Evolutionary conservation across 2,329 filamentous ascomycete genomes (phyloP), one percentile per base, ranked within the genome.

Genomic region (Parastagonospora nodorum): DNA sequence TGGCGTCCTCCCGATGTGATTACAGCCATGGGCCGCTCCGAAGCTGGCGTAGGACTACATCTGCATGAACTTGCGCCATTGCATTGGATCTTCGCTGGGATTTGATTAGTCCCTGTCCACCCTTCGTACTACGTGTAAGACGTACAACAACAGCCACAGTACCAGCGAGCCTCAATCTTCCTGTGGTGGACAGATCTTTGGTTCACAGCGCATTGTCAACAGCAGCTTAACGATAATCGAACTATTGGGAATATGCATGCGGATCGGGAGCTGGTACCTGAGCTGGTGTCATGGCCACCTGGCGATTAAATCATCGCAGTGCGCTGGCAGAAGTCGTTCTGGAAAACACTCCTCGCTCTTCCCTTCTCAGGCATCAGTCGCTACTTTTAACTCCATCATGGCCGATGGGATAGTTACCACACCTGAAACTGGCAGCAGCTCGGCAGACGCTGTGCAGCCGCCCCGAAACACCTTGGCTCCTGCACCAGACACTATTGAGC

Each of bases 201-300:
- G 37, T 15, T 19, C 28, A 16, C 14, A 16, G 14, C 29, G 45
- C 43, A 36, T 41, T 47, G n/a, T 41, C 45, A 33, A 33, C 29
- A 29, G n/a, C 30, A 27, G 35, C 16, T 29, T 33, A 31, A 41
- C 45, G 37, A 41, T 27, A 41, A 47, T 30, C n/a, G 9, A 10
- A 41, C 45, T 41, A 41, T 41, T 41, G 45, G 27, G n/a, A 33
- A 15, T 9, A 47, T 41, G 45, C 45, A 47, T 47, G 30, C 30
- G 16, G 45, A 35, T 41, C 45, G 45, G 45, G 37, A 33, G 15
- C 28, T 32, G 30, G 36, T 47, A 47, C 30, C 37, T 47, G 36
- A 33, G 37, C 24, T 47, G 36, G 30, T 33, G 19, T 19, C n/a
- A 19, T 27, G 28, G 14, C 32, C n/a, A 35, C n/a, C 36, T 41